Evolutionary conservation across 169 alveolate species (phyloP), one percentile per base, ranked within the genome.

Genomic region (Neospora caninum): DNA sequence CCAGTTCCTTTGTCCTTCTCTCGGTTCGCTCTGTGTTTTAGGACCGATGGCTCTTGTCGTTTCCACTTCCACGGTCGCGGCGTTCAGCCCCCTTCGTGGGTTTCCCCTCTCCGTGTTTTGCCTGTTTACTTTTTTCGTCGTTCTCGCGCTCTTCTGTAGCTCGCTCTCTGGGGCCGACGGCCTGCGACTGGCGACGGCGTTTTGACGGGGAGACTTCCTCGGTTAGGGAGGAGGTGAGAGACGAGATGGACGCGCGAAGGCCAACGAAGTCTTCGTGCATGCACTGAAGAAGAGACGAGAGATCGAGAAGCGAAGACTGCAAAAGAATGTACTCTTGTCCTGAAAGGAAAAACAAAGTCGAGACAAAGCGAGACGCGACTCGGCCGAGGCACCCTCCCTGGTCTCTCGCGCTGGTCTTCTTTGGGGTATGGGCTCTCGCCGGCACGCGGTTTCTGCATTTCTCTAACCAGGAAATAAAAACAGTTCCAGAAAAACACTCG

Each of bases 271-370:
- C 64, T 43, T 38, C 89, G 67, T 41, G 89, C 38, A 82, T 41
- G 25, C 54, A 42, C 89, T 82, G 89, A 20, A 82, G 89, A 13
- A 36, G 31, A 4, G 89, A 18, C 27, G 67, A 13, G 41, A 82
- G 43, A 36, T 82, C 89, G 53, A 41, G 25, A 13, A 82, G 64
- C n/a, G 89, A 82, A 18, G 89, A 82, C 89, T 82, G 89, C 53
- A 82, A 67, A 13, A 82, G 89, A 82, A 82, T 38, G 25, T 39
- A 82, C 89, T 82, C 89, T 34, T 82, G 89, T 0, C 89, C 89
- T 82, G 38, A 18, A 41, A 25, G 18, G 41, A 82, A 36, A 80
- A 38, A 73, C 39, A 73, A 64, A 49, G 4, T 13, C 41, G 80
- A 7, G 18, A 69, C 9, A 69, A 9, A 25, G 36, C 6, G 6